A percentile compares a stretch with the other conserved stretches of the same genome.
Conservation (phyloP, 768 basidiomycete species). For the Kwoniella botswanensis region DNA sequence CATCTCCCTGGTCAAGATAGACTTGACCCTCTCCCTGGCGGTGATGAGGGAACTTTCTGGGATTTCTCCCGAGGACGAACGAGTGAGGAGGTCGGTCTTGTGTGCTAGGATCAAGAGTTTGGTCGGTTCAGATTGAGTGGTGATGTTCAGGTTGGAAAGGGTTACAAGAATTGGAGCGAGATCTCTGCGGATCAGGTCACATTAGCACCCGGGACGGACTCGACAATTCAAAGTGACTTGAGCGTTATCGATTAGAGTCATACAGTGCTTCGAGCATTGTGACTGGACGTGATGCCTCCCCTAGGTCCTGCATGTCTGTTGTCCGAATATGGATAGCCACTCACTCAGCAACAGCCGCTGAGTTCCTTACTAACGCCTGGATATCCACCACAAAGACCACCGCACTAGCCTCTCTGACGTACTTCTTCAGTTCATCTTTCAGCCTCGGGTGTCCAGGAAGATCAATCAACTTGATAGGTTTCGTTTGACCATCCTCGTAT, state of each 20-base stretch:
- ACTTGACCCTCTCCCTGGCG: conserved; percentile 41
- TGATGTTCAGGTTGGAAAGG: conserved; percentile 34
- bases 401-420: conserved; percentile 36
- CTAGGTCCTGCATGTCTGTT: no score
- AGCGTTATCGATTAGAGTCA: neutral
- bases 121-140: conserved; percentile 19
- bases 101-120: conserved; percentile 52
- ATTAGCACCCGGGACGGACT: neutral
- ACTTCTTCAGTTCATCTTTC: conserved; percentile 39
- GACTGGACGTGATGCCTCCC: no score
- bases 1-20: conserved; percentile 54
- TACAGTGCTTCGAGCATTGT: no score
- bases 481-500: conserved; percentile 13
- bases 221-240: neutral
- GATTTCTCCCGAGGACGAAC: conserved; percentile 38
- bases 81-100: conserved; percentile 53
- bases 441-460: conserved; percentile 56
- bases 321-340: conserved; percentile 16
- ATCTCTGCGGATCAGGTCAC: conserved; percentile 33
- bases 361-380: conserved; percentile 46
- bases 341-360: conserved; percentile 50
- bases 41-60: conserved; percentile 29
- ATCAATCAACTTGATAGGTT: conserved; percentile 44
- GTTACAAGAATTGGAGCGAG: conserved; percentile 45
- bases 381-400: conserved; percentile 55